phyloP scores from a whole-genome alignment of 768 basidiomycete species.

The Suillus luteus region DNA sequence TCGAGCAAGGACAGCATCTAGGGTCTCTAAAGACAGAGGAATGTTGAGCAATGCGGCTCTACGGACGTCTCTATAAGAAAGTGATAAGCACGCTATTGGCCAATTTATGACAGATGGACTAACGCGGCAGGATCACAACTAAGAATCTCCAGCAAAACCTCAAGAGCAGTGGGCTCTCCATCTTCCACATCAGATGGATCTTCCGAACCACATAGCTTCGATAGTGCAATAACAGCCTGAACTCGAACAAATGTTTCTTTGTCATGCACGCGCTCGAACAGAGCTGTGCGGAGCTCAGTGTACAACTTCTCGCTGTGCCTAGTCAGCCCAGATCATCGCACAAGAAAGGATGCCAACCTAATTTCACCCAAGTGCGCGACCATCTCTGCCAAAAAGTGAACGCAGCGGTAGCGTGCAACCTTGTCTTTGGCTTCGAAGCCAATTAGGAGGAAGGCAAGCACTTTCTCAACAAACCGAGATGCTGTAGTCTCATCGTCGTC shows the following conservation, averaged over 20 bases:
- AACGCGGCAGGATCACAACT: conserved; percentile 76
- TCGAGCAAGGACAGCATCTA: conserved; percentile 71
- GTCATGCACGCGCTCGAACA: conserved; percentile 76
- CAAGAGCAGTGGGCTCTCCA: conserved; percentile 46
- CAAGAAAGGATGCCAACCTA: conserved; percentile 57
- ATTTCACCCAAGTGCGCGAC: conserved; percentile 80
- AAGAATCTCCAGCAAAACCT: conserved; percentile 68
- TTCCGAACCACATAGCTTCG: conserved; percentile 74
- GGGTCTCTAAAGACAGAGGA: conserved; percentile 51
- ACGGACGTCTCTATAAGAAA: conserved; percentile 74
- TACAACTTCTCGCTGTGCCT: conserved; percentile 74
- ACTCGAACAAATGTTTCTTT: conserved; percentile 77
- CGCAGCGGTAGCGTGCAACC: conserved; percentile 75
- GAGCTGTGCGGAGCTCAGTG: conserved; percentile 52
- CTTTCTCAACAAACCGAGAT: conserved; percentile 64
- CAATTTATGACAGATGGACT: background rate
- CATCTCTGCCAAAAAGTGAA: conserved; percentile 78
- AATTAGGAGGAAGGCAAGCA: conserved; percentile 71
- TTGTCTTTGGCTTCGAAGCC: conserved; percentile 91
- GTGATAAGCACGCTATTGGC: background rate
- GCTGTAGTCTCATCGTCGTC: conserved; percentile 69
- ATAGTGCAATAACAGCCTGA: conserved; percentile 78
- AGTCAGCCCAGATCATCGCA: conserved; percentile 1
- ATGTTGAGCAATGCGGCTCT: conserved; percentile 75
- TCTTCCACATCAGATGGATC: conserved; percentile 57